Evolutionary conservation across 108 stramenopile species (phyloP), one percentile per base, ranked within the genome.

Genomic region (Discostella stelligeroides): DNA sequence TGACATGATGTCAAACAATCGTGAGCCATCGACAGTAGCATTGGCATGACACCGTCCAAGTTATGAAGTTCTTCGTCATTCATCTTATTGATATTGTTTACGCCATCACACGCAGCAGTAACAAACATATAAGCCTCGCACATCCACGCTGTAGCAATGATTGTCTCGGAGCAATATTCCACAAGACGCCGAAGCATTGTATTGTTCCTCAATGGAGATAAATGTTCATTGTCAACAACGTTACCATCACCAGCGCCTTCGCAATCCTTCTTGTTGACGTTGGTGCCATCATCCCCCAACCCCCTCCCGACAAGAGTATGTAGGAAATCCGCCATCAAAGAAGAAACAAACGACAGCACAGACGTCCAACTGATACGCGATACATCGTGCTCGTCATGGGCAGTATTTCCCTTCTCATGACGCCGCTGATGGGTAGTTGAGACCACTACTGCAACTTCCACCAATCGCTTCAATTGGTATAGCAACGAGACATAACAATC

Each of bases 141-240:
- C 68, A 77, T 77, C 76, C 76, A 77, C 34, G 63, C 34, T 43
- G 76, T 63, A 21, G 68, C 27, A 38, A 77, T 56, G 9, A 70
- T 15, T 10, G 76, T 23, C 48, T 64, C 45, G 17, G 76, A 47
- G 28, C 62, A 53, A 41, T 21, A 49, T 63, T 70, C 76, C 28
- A 65, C 17, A 65, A 77, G 68, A 41, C 49, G 27, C 14, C 60
- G 68, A 17, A 75, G 30, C 17, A 61, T 17, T 2, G n/a, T 23
- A 34, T 60, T 39, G 24, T 49, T 62, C 11, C n/a, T 49, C 67
- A 27, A 41, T 10, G 14, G 28, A n/a, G n/a, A 9, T 9, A 11
- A 21, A 49, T 49, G 25, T 14, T 23, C 15, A 25, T 21, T 21
- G 50, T 21, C 21, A 23, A 11, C 50, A 4, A 21, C 53, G 1